Evolutionary conservation across 352 stramenopile species (phyloP), one percentile per base, ranked within the genome.

Genomic region (Phytophthora cajani): DNA sequence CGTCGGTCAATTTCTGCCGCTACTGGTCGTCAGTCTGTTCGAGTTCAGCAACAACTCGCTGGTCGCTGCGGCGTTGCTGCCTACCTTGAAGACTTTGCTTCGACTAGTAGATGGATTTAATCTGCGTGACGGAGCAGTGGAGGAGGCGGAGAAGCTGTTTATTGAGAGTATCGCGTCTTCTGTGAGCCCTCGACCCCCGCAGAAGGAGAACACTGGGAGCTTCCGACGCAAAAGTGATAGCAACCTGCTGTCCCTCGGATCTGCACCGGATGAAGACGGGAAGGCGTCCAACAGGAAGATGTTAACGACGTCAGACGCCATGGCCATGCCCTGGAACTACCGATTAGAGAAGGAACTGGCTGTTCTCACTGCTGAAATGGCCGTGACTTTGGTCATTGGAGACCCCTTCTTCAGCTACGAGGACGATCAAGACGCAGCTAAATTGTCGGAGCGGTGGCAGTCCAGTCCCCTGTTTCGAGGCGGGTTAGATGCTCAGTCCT

Each of bases 271-370:
- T 23, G 62, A 68, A 4, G 58, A 69, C 12, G 21, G 17, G 2
- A 79, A 63, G 58, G n/a, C 2, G 10, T 3, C 2, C 10, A 52
- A 3, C 12, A 62, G 19, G 40, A 76, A 61, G 32, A 17, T n/a
- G 1, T 23, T 60, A 8, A 56, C 58, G 5, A 68, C 80, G 6
- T 70, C 69, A 1, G 69, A 80, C 36, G 72, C 77, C 2, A 69
- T 84, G 32, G 53, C 55, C 1, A 57, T 92, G 0, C 84, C 81
- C 0, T 93, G 86, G 86, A 76, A 75, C 40, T 81, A 79, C 27
- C 64, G 82, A 51, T 63, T 94, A 0, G 79, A 94, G 58, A 93
- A 92, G 62, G 80, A 90, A 14, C 14, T 94, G 9, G 87, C 76
- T 10, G 68, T 84, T 12, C 64, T 94, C 1, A 56, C 73, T 23